Evolutionary conservation across 1,139 yeast species (phyloP), one percentile per base, ranked within the genome.

Genomic region (Yamadazyma epiphylla): DNA sequence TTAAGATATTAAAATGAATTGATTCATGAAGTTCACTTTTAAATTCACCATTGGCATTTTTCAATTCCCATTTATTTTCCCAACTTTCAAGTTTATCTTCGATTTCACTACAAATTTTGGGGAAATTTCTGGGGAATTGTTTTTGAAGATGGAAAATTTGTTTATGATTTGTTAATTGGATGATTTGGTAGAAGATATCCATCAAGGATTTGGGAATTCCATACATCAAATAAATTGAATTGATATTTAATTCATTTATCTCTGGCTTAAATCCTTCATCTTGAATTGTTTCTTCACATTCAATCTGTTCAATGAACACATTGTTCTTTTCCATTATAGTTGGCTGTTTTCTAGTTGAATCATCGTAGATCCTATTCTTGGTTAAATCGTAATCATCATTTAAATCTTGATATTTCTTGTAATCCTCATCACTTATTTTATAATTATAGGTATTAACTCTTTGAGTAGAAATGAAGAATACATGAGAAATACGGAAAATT

Each of bases 111-210:
- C 79, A 74, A 3, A 74, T 56, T 35, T 62, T 60, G 4, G 80
- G 80, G 44, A 74, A 75, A 42, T 74, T 74, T 27, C 79, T 51
- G 0, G 80, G 80, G 29, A 59, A 64, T n/a, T 62, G 60, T 19
- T 63, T 57, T 22, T 60, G 59, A n/a, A 64, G 47, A 25, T 54
- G 47, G 42, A 74, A 74, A 31, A 70, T 64, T 31, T 70, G 64
- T 43, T 72, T 70, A 43, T 74, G 79, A 45, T 75, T 75, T 1
- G 80, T 62, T 26, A 74, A 50, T 29, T 61, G 65, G 5, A 74
- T 60, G 1, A 65, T 57, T 32, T 65, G 67, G 37, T 66, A 64
- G 44, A 74, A 66, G n/a, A 74, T 43, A 12, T 55, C 57, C 19
- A 74, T 35, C 17, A 75, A 49, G 5, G 71, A 57, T 27, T 53